These are phyloP conservation scores for Metschnikowia koreensis DNA, from an alignment of 805 yeast genomes.

Conservation along the genomic window DNA sequence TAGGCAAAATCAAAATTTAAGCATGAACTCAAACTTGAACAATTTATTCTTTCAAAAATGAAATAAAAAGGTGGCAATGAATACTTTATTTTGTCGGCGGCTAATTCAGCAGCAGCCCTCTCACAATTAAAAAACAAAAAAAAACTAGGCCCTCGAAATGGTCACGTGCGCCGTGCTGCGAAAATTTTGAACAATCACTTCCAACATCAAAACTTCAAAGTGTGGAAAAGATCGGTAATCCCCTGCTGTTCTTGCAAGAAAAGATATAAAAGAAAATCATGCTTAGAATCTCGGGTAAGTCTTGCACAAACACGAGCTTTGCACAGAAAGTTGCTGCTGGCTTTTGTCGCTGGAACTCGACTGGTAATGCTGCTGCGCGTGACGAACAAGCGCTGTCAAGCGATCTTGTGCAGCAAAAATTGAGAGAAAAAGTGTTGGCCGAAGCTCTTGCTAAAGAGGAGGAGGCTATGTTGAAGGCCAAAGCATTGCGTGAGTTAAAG, in stretches of 20 bases:
- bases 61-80: too few relatives aligned
- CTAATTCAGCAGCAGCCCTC: too few relatives aligned
- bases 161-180: too few relatives aligned
- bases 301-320: not conserved
- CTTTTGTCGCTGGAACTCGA: not conserved
- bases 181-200: not conserved
- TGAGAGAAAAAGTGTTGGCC: slow-evolving; percentile 41
- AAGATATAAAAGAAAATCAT: not conserved
- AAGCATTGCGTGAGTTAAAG: slow-evolving; percentile 34
- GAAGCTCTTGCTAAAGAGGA: slow-evolving; percentile 45
- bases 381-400: not conserved
- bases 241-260: too few relatives aligned
- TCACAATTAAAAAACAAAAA: too few relatives aligned
- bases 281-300: slow-evolving; percentile 6
- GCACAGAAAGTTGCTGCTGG: not conserved
- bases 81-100: too few relatives aligned
- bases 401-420: slow-evolving; percentile 10
- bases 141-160: too few relatives aligned
- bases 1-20: too few relatives aligned
- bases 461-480: slow-evolving; percentile 35
- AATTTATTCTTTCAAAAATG: too few relatives aligned
- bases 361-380: not conserved
- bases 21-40: too few relatives aligned
- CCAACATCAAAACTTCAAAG: not conserved
- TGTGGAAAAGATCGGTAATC: too few relatives aligned